Conservation (phyloP, 2,329 filamentous ascomycete species). For the Talaromyces sp. region DNA sequence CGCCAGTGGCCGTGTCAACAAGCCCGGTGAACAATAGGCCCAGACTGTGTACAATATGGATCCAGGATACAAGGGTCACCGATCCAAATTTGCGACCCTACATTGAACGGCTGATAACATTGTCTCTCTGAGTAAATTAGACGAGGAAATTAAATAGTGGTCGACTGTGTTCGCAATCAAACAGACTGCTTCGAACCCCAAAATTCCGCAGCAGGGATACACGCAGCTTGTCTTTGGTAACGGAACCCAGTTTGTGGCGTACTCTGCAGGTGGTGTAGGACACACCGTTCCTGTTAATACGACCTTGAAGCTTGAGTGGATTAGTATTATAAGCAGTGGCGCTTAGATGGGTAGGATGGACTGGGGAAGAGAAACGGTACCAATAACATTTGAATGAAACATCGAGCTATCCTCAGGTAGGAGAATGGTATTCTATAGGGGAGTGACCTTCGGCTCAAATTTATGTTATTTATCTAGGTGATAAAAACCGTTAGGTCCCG, state of each 20-base stretch:
- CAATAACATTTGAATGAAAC: too few relatives aligned
- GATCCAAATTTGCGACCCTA: background rate
- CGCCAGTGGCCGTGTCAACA: background rate
- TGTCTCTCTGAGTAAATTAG: background rate
- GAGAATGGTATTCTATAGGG: too few relatives aligned
- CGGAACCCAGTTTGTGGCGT: conserved; percentile 1
- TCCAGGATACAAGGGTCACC: conserved; percentile 2
- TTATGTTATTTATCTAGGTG: too few relatives aligned
- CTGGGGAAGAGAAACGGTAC: too few relatives aligned
- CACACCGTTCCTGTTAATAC: conserved; percentile 3
- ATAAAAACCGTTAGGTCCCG: too few relatives aligned
- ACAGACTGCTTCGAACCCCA: background rate
- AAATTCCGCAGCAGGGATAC: background rate
- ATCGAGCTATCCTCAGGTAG: too few relatives aligned
- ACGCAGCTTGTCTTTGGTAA: conserved; percentile 4
- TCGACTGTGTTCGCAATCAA: background rate
- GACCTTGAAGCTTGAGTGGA: background rate
- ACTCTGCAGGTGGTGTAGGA: conserved; percentile 1
- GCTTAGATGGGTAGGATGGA: too few relatives aligned
- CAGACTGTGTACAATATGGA: background rate
- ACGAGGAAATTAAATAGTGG: conserved; percentile 7
- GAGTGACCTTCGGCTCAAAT: too few relatives aligned
- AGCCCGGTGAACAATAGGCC: conserved; percentile 1
- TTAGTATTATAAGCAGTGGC: background rate
- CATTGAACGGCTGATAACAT: conserved; percentile 5